These are phyloP conservation scores for Cytospora mali DNA, from an alignment of 2,329 filamentous ascomycete species.

Conservation along the genomic window DNA sequence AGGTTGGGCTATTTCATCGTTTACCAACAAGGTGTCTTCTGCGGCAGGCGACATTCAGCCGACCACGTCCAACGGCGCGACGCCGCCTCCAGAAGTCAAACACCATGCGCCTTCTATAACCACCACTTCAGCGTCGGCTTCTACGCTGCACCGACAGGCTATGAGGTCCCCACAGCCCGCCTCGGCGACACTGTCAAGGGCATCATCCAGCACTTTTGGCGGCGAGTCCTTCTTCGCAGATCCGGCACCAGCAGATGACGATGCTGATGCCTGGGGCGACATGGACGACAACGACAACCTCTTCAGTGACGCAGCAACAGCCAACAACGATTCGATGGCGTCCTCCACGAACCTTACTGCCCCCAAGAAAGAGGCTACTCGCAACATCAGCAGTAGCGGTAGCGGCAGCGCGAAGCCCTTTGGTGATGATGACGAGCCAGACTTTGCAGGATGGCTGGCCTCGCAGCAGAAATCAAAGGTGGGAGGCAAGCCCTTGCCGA, in stretches of 20 bases:
- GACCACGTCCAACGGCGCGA: constrained; percentile 46
- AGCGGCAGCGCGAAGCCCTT: constrained; percentile 55
- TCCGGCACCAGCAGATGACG: constrained; percentile 61
- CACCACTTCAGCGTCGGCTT: constrained; percentile 57
- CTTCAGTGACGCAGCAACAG: constrained; percentile 43
- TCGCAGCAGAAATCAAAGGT: constrained; percentile 80
- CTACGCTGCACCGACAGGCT: constrained; percentile 59
- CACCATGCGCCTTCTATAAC: constrained; percentile 37
- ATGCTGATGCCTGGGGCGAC: constrained; percentile 76
- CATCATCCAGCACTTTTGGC: constrained; percentile 49
- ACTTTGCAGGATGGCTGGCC: constrained; percentile 94
- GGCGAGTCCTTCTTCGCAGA: constrained; percentile 58
- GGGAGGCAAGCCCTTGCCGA: constrained; percentile 70
- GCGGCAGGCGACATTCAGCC: constrained; percentile 85
- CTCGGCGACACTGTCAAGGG: constrained; percentile 47
- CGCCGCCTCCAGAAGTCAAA: constrained; percentile 42
- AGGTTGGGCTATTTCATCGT: constrained; percentile 97
- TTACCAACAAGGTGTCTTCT: constrained; percentile 88
- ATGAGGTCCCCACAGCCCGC: constrained; percentile 53
- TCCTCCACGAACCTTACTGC: constrained; percentile 27
- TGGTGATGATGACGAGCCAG: constrained; percentile 85
- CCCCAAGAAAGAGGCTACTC: constrained; percentile 33
- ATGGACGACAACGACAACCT: constrained; percentile 45
- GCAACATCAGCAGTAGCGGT: constrained; percentile 31
- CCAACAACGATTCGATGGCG: constrained; percentile 26